A percentile compares a stretch with the other conserved stretches of the same genome.
Conservation (phyloP, 1,284 basidiomycete genomes). For the Microbotryum saponariae region DNA sequence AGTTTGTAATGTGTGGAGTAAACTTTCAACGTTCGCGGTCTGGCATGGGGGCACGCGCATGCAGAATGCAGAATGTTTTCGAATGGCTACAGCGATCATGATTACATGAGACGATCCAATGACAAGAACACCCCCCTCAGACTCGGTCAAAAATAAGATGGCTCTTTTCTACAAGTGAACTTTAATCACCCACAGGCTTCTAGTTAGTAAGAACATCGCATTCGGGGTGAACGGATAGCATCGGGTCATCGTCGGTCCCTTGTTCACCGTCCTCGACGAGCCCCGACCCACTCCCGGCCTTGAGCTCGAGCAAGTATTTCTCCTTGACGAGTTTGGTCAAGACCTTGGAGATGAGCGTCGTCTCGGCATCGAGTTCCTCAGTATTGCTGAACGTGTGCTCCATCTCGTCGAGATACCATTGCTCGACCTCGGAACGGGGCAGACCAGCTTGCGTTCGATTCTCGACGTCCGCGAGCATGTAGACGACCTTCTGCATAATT, state of each 20-base stretch:
- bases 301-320: conserved; percentile 70
- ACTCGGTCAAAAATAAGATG: too few relatives aligned
- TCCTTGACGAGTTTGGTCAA: conserved; percentile 86
- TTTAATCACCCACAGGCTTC: too few relatives aligned
- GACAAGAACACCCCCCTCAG: too few relatives aligned
- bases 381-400: conserved; percentile 76
- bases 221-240: conserved; percentile 34
- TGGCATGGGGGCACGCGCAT: too few relatives aligned
- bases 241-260: conserved; percentile 22
- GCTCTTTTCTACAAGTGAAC: too few relatives aligned
- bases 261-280: conserved; percentile 6
- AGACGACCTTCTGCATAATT: conserved; percentile 77
- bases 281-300: conserved; percentile 5
- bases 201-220: conserved; percentile 22
- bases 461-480: conserved; percentile 74
- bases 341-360: conserved; percentile 81
- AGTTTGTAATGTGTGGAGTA: too few relatives aligned
- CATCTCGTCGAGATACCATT: conserved; percentile 90
- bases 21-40: too few relatives aligned
- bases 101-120: too few relatives aligned
- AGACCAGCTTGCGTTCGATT: conserved; percentile 66
- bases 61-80: too few relatives aligned
- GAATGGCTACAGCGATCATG: too few relatives aligned
- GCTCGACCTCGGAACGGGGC: conserved; percentile 80
- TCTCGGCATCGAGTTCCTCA: conserved; percentile 87